phyloP scores from a whole-genome alignment of 768 basidiomycete species.

The Cantharellus cinnabarinus region DNA sequence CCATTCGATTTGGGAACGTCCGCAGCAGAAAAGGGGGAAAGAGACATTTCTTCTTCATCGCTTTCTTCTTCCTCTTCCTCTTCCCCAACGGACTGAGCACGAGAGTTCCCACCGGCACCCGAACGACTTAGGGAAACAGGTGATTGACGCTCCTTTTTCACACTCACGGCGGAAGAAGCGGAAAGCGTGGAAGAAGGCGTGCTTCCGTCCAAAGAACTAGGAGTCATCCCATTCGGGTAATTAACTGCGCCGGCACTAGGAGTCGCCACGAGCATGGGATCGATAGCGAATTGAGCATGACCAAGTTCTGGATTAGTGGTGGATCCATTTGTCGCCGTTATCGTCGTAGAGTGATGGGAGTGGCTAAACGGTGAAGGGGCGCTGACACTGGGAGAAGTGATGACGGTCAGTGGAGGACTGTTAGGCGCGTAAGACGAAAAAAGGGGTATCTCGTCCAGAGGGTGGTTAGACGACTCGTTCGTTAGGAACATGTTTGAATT shows the following conservation, averaged over 20 bases:
- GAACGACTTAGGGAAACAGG: neutral
- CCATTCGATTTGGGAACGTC: neutral
- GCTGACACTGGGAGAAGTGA: neutral
- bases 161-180: neutral
- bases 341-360: no score
- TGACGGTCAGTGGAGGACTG: neutral
- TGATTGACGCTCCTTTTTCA: constrained; percentile 1
- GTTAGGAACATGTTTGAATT: neutral
- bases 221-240: neutral
- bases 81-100: constrained; percentile 8
- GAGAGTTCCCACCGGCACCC: constrained; percentile 16
- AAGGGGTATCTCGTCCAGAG: neutral
- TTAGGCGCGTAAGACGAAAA: neutral
- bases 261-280: constrained; percentile 57
- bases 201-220: neutral
- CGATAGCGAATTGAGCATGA: constrained; percentile 27
- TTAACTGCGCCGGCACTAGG: constrained; percentile 16
- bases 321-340: no score
- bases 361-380: neutral
- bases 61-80: constrained; percentile 16
- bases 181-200: neutral
- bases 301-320: neutral
- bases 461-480: neutral
- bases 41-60: constrained; percentile 3
- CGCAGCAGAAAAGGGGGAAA: neutral